A percentile compares a stretch with the other conserved stretches of the same genome.
These are phyloP conservation scores for Acanthamoeba castellanii DNA, from an alignment of 208 protist genomes.

Conservation along the genomic window DNA sequence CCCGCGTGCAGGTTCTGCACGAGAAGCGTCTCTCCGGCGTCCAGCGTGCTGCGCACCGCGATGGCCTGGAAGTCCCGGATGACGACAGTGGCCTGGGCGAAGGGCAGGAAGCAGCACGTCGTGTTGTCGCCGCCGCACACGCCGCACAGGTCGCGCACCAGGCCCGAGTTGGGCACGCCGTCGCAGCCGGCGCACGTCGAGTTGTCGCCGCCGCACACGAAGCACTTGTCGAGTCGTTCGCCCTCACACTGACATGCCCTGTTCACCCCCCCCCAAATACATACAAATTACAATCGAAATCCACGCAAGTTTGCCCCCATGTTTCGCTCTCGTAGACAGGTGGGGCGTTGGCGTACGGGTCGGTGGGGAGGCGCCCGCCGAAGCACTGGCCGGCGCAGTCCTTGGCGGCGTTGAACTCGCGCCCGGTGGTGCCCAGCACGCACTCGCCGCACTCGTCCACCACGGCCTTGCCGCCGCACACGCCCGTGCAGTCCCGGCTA, in stretches of 20 bases:
- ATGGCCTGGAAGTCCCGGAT: background rate
- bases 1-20: background rate
- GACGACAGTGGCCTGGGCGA: background rate
- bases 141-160: background rate
- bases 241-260: background rate
- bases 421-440: background rate
- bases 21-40: background rate
- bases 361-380: background rate
- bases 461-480: background rate
- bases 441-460: constrained; percentile 8
- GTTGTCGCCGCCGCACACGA: constrained; percentile 9
- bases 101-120: constrained; percentile 7
- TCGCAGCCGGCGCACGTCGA: background rate
- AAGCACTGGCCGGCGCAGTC: background rate
- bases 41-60: background rate
- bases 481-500: background rate
- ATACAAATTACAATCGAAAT: too few relatives aligned
- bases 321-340: too few relatives aligned
- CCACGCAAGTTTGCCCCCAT: too few relatives aligned
- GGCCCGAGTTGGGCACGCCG: background rate
- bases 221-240: background rate
- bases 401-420: background rate
- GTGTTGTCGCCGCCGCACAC: constrained; percentile 44
- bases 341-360: too few relatives aligned
- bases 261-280: too few relatives aligned